Percentiles rank a stretch among this genome's conserved stretches.
phyloP scores from a whole-genome alignment of 345 rosid genomes.

The Toxicodendron radicans region DNA sequence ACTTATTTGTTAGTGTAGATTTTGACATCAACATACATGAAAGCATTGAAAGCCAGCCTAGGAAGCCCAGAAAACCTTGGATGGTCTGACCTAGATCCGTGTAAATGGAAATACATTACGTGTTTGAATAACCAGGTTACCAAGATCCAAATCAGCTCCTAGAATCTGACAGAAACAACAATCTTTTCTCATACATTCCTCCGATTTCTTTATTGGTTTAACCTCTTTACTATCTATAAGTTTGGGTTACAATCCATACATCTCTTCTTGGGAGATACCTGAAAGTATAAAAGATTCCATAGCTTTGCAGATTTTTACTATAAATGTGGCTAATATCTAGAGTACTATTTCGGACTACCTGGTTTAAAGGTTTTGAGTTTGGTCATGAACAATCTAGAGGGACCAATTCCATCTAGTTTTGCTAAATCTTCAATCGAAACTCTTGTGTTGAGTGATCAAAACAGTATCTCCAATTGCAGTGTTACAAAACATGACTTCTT shows the following conservation, averaged over 20 bases:
- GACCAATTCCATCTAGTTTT: slow-evolving; percentile 50
- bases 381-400: slow-evolving; percentile 49
- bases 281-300: slow-evolving; percentile 41
- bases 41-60: slow-evolving; percentile 30
- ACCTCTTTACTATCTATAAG: slow-evolving; percentile 31
- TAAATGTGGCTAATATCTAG: slow-evolving; percentile 39
- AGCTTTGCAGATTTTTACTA: slow-evolving; percentile 47
- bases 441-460: slow-evolving; percentile 51
- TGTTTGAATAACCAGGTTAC: slow-evolving; percentile 39
- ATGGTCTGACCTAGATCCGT: slow-evolving; percentile 70
- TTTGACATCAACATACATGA: too few relatives aligned
- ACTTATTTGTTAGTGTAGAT: too few relatives aligned
- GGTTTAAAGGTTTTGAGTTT: slow-evolving; percentile 39
- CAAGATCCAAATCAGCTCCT: too few relatives aligned
- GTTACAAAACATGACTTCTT: slow-evolving; percentile 51
- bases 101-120: slow-evolving; percentile 50
- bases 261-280: slow-evolving; percentile 56
- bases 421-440: slow-evolving; percentile 34
- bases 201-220: slow-evolving; percentile 62
- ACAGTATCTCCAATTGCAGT: slow-evolving; percentile 41
- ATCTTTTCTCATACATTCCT: slow-evolving; percentile 54
- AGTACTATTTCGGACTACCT: slow-evolving; percentile 60
- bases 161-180: slow-evolving; percentile 44
- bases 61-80: slow-evolving; percentile 36
- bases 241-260: slow-evolving; percentile 47